Conservation (phyloP, 257 asterid species). For the Craterostigma plantagineum region DNA sequence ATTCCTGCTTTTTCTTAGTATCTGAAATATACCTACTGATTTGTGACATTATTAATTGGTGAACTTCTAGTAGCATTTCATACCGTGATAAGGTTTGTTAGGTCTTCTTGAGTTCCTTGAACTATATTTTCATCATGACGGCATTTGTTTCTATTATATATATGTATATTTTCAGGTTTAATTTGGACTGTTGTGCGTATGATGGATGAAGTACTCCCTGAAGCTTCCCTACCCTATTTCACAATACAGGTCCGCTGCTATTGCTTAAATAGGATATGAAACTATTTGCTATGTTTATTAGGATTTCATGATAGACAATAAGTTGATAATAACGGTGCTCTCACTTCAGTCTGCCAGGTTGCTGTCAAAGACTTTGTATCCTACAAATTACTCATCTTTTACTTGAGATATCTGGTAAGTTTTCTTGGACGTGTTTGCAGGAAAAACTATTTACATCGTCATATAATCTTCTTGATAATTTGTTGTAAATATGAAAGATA, state of each 20-base stretch:
- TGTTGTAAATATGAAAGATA: no score
- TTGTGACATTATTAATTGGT: no score
- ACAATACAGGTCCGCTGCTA: slow-evolving; percentile 42
- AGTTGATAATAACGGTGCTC: background rate
- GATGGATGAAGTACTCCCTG: slow-evolving; percentile 88
- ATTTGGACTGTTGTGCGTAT: slow-evolving; percentile 71
- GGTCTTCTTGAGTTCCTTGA: background rate
- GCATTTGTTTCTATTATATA: background rate
- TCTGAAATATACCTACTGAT: no score
- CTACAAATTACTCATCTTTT: slow-evolving; percentile 44
- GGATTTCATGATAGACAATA: slow-evolving; percentile 10
- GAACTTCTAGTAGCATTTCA: no score
- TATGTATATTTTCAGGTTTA: slow-evolving; percentile 34
- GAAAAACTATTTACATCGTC: background rate
- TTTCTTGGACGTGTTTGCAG: background rate
- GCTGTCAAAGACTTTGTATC: slow-evolving; percentile 49
- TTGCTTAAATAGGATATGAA: background rate
- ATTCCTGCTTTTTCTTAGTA: no score
- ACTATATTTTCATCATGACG: background rate
- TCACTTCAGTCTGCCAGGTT: slow-evolving; percentile 49
- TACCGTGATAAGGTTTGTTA: no score
- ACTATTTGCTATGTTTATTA: background rate
- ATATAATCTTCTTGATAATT: background rate
- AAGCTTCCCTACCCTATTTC: slow-evolving; percentile 50
- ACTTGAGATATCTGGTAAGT: slow-evolving; percentile 62